Percentiles rank a stretch among this genome's conserved stretches.
Conservation (phyloP, 2,329 filamentous ascomycete genomes). For the Botrytis paeoniae region DNA sequence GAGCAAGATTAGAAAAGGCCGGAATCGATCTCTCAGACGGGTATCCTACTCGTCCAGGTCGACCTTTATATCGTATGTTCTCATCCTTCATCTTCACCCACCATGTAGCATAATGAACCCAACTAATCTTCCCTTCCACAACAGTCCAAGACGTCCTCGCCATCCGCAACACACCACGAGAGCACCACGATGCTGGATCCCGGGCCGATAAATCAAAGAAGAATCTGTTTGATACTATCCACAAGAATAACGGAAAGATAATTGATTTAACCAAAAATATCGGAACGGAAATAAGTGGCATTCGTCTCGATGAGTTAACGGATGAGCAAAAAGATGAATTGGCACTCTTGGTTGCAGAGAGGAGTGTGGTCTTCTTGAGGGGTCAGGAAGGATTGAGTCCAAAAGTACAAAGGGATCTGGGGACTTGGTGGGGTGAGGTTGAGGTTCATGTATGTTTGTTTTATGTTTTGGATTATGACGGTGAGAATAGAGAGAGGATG, state of each 20-base stretch:
- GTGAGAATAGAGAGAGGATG: background rate
- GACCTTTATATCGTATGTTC: slow-evolving; percentile 53
- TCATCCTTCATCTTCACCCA: background rate
- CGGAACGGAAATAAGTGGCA: slow-evolving; percentile 43
- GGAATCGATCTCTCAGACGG: slow-evolving; percentile 67
- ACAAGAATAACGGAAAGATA: slow-evolving; percentile 48
- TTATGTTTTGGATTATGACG: background rate
- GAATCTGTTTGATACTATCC: slow-evolving; percentile 55
- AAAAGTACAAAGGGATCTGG: slow-evolving; percentile 61
- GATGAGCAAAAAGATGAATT: slow-evolving; percentile 44
- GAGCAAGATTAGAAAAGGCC: slow-evolving; percentile 61
- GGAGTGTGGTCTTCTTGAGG: slow-evolving; percentile 41
- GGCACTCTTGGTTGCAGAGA: slow-evolving; percentile 43
- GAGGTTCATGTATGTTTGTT: slow-evolving; percentile 60
- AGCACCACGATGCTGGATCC: slow-evolving; percentile 58
- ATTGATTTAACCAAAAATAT: slow-evolving; percentile 47
- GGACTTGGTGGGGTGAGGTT: slow-evolving; percentile 61
- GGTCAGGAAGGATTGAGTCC: slow-evolving; percentile 49
- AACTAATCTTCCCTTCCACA: background rate
- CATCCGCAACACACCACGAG: slow-evolving; percentile 56
- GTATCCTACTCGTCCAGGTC: slow-evolving; percentile 67
- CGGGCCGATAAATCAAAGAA: slow-evolving; percentile 65
- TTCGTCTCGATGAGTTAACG: slow-evolving; percentile 42
- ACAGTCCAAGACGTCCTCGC: slow-evolving; percentile 59
- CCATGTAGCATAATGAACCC: background rate